These are phyloP conservation scores for Mucuna pruriens DNA, from an alignment of 306 rosid genomes.

Conservation along the genomic window DNA sequence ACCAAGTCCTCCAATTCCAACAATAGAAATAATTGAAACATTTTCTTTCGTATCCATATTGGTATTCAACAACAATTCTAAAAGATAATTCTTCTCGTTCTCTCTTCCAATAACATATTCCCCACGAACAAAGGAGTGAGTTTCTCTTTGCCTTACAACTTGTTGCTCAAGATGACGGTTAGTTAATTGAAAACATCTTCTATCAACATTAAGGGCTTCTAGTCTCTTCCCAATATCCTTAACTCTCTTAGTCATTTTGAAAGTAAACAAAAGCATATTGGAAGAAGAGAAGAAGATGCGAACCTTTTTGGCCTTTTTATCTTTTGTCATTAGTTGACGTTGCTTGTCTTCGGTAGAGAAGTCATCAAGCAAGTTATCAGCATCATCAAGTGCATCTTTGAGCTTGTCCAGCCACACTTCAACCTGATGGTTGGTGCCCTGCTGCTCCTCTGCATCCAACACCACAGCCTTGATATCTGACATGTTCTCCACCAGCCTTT, in stretches of 20 bases:
- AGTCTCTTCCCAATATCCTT: not conserved
- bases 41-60: not conserved
- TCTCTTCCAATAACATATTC: constrained; percentile 29
- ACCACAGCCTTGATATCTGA: not conserved
- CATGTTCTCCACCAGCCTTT: not conserved
- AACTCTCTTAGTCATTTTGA: not conserved
- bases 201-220: not conserved
- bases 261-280: no score
- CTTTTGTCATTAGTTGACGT: not conserved
- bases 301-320: not conserved
- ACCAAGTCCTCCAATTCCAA: constrained; percentile 34
- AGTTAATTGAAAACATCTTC: not conserved
- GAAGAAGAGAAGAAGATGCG: not conserved
- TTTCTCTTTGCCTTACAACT: not conserved
- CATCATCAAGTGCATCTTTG: not conserved
- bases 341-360: not conserved
- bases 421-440: not conserved
- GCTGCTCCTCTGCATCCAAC: constrained; percentile 22
- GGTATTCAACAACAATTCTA: not conserved
- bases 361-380: not conserved
- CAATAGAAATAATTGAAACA: constrained; percentile 11
- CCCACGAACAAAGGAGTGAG: not conserved
- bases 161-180: not conserved
- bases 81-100: not conserved
- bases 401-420: not conserved